A percentile compares a stretch with the other conserved stretches of the same genome.
These are phyloP conservation scores for Striga hermonthica DNA, from an alignment of 305 asterid species.

Conservation along the genomic window DNA sequence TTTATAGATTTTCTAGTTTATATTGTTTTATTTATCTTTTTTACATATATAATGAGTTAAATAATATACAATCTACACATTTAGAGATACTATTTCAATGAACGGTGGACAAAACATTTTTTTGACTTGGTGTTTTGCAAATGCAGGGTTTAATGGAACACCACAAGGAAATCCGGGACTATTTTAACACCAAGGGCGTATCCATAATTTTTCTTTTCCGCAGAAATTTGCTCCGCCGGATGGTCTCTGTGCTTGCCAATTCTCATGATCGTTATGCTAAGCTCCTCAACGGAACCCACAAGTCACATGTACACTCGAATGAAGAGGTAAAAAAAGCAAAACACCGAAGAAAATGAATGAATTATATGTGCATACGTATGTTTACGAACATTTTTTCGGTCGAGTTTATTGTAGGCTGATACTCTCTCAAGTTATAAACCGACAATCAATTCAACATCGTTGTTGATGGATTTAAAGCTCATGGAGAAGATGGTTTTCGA, in stretches of 20 bases:
- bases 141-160: slow-evolving; percentile 73
- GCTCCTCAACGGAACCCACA: slow-evolving; percentile 80
- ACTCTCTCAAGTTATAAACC: slow-evolving; percentile 78
- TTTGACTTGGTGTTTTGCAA: neutral
- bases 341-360: too few relatives aligned
- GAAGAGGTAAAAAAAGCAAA: slow-evolving; percentile 49
- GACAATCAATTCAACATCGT: slow-evolving; percentile 47
- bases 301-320: slow-evolving; percentile 83
- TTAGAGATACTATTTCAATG: too few relatives aligned
- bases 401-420: slow-evolving; percentile 49
- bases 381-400: neutral
- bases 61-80: too few relatives aligned
- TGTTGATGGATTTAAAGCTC: slow-evolving; percentile 50
- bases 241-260: slow-evolving; percentile 85
- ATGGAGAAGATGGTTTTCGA: slow-evolving; percentile 56
- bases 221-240: slow-evolving; percentile 72
- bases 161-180: slow-evolving; percentile 64
- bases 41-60: too few relatives aligned
- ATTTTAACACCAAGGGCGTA: slow-evolving; percentile 68
- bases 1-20: too few relatives aligned
- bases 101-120: too few relatives aligned
- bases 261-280: slow-evolving; percentile 74
- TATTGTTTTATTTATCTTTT: too few relatives aligned
- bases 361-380: neutral
- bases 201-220: slow-evolving; percentile 78